A percentile compares a stretch with the other conserved stretches of the same genome.
Conservation (phyloP, 305 asterid genomes). For the Euphrasia arctica region DNA sequence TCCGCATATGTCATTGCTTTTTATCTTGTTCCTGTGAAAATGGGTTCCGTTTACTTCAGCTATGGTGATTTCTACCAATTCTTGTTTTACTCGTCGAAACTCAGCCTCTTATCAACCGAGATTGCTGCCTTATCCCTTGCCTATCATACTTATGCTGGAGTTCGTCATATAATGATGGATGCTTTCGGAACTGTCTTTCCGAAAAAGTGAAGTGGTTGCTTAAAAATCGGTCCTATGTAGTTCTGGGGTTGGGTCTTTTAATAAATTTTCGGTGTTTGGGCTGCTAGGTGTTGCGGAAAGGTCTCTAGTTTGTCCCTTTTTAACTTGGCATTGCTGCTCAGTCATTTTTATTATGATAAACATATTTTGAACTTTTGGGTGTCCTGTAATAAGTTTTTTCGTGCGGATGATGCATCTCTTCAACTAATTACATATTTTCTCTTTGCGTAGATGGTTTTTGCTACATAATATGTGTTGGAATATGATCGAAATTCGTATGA, state of each 20-base stretch:
- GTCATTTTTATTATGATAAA: background rate
- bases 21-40: slow-evolving; percentile 37
- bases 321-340: background rate
- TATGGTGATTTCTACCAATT: slow-evolving; percentile 37
- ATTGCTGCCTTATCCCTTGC: slow-evolving; percentile 39
- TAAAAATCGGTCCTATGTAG: background rate
- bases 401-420: background rate
- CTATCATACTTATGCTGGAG: slow-evolving; percentile 38
- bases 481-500: background rate
- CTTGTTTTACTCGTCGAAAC: slow-evolving; percentile 37
- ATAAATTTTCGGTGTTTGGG: background rate
- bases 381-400: background rate
- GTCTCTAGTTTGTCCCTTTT: background rate
- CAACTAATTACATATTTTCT: background rate
- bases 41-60: slow-evolving; percentile 40
- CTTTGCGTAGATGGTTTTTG: background rate
- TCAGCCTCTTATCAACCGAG: slow-evolving; percentile 37
- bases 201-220: background rate
- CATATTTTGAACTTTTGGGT: background rate
- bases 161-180: slow-evolving; percentile 36
- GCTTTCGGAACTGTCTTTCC: slow-evolving; percentile 1
- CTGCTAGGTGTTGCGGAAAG: background rate
- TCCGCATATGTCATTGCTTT: slow-evolving; percentile 28
- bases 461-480: too few relatives aligned
- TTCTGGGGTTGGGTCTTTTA: background rate